Evolutionary conservation across 176 grass and related monocot genomes (phyloP), one percentile per base, ranked within the genome.

Genomic region (Oryza glumipatula): DNA sequence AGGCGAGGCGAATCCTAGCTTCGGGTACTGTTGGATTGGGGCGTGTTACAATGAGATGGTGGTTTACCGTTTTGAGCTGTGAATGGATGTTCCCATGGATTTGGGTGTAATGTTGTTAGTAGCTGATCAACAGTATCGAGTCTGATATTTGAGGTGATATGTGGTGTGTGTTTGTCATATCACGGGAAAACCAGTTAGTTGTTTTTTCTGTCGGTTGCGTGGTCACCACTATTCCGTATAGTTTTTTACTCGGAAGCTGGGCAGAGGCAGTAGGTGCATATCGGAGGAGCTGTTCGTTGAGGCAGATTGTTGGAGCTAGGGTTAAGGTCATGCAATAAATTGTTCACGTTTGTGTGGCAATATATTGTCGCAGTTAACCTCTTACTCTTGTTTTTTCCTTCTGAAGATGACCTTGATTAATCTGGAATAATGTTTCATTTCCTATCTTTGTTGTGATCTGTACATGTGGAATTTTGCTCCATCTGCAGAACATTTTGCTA

Each of bases 401-500:
- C 41, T 76, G 46, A 88, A 73, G 7, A 14, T 74, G n/a, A 6
- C 16, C 43, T 11, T 36, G 35, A 58, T 58, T 36, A 19, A 43
- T 61, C 45, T n/a, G 24, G 23, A 21, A 47, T 41, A 65, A n/a
- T 21, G 43, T 76, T 74, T 44, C 3, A 13, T 68, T 76, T 76
- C 12, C 21, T 36, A 28, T 67, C 68, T 80, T 46, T 14, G 17
- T 12, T 56, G 23, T 70, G 66, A 13, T 49, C 30, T 74, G 46
- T 72, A 65, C 33, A 54, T 44, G 82, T 52, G 9, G 17, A 72
- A 30, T 46, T 86, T 60, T 15, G 67, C 39, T 89, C 44, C 35
- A n/a, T 76, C 73, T 6, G 15, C 89, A 99, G 94, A 88, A 54
- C 94, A 99, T 89, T 91, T 91, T 45, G 39, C 79, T 33, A 94